Percentiles rank a stretch among this genome's conserved stretches.
These are phyloP conservation scores for Lentinula boryana DNA, from an alignment of 768 basidiomycete genomes.

Conservation along the genomic window DNA sequence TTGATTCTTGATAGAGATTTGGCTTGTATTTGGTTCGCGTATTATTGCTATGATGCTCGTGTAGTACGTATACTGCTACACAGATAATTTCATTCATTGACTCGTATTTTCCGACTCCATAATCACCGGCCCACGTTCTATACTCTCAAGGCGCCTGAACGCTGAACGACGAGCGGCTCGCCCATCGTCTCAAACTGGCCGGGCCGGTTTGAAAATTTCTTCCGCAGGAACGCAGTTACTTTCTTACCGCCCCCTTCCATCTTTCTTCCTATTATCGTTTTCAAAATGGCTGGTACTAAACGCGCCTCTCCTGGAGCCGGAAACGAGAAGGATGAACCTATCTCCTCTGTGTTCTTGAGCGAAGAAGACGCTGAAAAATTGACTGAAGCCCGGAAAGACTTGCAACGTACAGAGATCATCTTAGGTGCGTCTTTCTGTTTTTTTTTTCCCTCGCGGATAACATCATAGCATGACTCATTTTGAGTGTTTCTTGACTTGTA, in stretches of 20 bases:
- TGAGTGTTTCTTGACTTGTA: conserved; percentile 19
- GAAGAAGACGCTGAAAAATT: conserved; percentile 72
- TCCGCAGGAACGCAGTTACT: background rate
- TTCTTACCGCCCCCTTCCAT: conserved; percentile 9
- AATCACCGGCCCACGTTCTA: too few relatives aligned
- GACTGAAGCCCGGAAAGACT: conserved; percentile 57
- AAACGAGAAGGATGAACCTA: conserved; percentile 63
- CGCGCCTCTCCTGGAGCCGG: conserved; percentile 78
- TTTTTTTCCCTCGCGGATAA: background rate
- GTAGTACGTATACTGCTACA: too few relatives aligned
- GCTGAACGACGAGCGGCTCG: too few relatives aligned
- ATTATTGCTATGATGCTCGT: too few relatives aligned
- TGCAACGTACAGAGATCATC: conserved; percentile 64
- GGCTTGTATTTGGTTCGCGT: background rate
- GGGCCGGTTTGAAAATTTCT: background rate
- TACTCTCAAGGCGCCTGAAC: too few relatives aligned
- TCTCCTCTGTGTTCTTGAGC: conserved; percentile 56
- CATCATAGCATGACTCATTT: background rate
- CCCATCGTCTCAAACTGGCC: background rate
- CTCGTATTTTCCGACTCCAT: too few relatives aligned
- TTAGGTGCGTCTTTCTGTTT: conserved; percentile 47
- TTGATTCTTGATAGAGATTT: background rate
- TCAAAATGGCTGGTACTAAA: conserved; percentile 47
- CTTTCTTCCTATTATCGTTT: conserved; percentile 8
- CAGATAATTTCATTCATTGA: too few relatives aligned